Conservation (phyloP, 805 yeast genomes). For the Teunomyces lycoperdinae region DNA sequence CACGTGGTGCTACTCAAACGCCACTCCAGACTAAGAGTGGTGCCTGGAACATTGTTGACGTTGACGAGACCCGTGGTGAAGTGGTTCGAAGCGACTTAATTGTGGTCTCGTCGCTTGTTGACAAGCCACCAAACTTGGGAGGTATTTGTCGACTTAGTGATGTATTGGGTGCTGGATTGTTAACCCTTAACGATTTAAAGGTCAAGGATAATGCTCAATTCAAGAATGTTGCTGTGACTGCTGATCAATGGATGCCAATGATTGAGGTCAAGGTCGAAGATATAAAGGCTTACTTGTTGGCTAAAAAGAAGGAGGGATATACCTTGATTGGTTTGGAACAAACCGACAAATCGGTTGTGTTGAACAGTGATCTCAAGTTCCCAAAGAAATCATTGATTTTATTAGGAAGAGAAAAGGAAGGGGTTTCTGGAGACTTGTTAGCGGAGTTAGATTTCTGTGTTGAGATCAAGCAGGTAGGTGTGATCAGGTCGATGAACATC, state of each 20-base stretch:
- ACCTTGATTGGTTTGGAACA: conserved; percentile 89
- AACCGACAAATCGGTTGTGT: conserved; percentile 80
- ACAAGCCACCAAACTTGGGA: conserved; percentile 89
- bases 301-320: conserved; percentile 71
- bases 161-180: conserved; percentile 81
- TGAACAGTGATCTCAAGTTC: conserved; percentile 62
- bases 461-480: conserved; percentile 90
- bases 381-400: conserved; percentile 77
- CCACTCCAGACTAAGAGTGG: conserved; percentile 88
- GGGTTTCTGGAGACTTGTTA: conserved; percentile 81
- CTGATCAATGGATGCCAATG: conserved; percentile 96
- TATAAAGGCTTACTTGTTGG: conserved; percentile 54
- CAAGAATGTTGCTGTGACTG: conserved; percentile 87
- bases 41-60: conserved; percentile 73
- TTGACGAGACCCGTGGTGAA: conserved; percentile 44
- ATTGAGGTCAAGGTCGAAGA: conserved; percentile 61
- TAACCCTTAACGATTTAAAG: conserved; percentile 70
- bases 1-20: conserved; percentile 22
- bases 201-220: conserved; percentile 68
- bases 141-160: conserved; percentile 93
- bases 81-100: conserved; percentile 75
- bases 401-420: conserved; percentile 85
- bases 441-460: conserved; percentile 83
- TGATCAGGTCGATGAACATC: conserved; percentile 91
- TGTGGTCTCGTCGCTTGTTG: conserved; percentile 88